phyloP scores from a whole-genome alignment of 2,329 filamentous ascomycete species.

The Zymoseptoria tritici region DNA sequence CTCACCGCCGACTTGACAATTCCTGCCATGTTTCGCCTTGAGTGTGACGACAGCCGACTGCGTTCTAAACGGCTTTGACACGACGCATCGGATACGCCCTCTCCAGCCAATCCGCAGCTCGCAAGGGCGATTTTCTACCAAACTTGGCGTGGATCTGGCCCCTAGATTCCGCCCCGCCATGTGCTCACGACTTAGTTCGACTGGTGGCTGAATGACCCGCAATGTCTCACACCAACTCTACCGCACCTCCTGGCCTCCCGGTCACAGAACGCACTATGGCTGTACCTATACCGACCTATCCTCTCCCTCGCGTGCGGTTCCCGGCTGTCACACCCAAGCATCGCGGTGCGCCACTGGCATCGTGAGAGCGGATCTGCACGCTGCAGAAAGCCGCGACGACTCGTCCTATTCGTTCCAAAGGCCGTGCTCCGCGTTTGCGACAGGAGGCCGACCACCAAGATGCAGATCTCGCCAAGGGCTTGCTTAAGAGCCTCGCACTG shows the following conservation, averaged over 20 bases:
- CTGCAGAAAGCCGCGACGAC: conserved; percentile 15
- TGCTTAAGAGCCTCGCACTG: conserved; percentile 13
- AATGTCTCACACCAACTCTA: background rate
- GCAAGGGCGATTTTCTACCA: background rate
- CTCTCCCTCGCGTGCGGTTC: conserved; percentile 9
- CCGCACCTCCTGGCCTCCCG: background rate
- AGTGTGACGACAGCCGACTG: background rate
- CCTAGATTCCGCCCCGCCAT: background rate
- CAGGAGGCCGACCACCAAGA: background rate
- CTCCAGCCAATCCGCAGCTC: background rate
- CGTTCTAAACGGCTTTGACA: background rate
- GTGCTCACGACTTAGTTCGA: background rate
- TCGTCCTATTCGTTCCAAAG: conserved; percentile 7
- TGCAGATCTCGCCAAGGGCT: conserved; percentile 18
- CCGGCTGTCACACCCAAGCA: conserved; percentile 14
- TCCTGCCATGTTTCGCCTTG: background rate
- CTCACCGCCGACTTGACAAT: background rate
- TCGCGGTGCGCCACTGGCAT: conserved; percentile 7
- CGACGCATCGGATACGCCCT: background rate
- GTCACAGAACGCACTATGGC: conserved; percentile 1
- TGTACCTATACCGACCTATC: conserved; percentile 4
- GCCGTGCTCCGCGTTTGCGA: conserved; percentile 8
- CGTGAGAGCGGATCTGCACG: background rate
- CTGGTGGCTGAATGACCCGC: background rate
- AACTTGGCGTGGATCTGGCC: background rate